Percentiles rank a stretch among this genome's conserved stretches.
Evolutionary conservation across 2,329 filamentous ascomycete species (phyloP).

Genomic region (Ambrosiella xylebori): DNA sequence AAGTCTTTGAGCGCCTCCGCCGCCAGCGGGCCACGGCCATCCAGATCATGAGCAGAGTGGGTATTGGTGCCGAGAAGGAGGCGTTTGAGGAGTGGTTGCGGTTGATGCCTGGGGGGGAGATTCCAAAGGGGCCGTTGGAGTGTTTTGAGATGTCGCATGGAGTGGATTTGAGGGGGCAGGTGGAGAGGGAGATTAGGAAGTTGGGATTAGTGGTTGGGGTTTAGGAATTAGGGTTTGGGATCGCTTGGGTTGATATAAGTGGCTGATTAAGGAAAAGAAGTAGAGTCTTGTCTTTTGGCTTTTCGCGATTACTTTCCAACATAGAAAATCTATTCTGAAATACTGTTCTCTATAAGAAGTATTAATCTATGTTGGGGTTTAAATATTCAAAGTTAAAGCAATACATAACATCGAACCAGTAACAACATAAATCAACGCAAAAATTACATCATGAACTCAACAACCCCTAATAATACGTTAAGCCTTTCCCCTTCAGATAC

Average conservation of each 20-base stretch:
- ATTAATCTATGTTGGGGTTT: too few species aligned
- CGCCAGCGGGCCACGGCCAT: slow-evolving; percentile 20
- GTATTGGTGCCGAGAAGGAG: not conserved
- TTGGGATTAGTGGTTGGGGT: not conserved
- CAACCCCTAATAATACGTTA: too few species aligned
- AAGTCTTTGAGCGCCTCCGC: slow-evolving; percentile 17
- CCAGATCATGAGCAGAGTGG: slow-evolving; percentile 21
- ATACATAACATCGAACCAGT: too few species aligned
- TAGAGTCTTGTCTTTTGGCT: too few species aligned
- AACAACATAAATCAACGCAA: too few species aligned
- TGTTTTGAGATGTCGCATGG: slow-evolving; percentile 2
- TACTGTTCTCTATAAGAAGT: too few species aligned
- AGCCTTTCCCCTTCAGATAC: not conserved
- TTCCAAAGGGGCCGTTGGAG: not conserved
- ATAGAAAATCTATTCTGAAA: too few species aligned
- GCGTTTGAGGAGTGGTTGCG: not conserved
- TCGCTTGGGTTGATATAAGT: too few species aligned
- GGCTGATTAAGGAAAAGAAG: too few species aligned
- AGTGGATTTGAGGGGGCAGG: not conserved
- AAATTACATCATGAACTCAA: not conserved
- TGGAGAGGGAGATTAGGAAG: not conserved
- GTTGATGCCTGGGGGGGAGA: not conserved
- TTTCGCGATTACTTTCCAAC: too few species aligned
- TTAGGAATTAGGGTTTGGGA: too few species aligned
- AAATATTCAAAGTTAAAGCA: too few species aligned